These are phyloP conservation scores for Abelmoschus esculentus DNA, from an alignment of 345 rosid species.

Conservation along the genomic window DNA sequence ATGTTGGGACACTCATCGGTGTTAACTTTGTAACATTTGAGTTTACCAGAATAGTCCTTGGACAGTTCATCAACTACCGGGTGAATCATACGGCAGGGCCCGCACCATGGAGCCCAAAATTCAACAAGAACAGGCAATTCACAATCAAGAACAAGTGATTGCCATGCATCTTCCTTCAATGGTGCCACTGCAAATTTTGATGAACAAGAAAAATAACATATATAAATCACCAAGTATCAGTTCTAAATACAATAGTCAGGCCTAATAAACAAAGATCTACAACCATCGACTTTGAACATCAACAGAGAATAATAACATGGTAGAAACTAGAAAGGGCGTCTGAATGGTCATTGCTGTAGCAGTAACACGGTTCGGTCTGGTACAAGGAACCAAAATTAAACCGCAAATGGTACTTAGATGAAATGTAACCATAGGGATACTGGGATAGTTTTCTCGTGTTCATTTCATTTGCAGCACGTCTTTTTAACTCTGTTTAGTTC, in stretches of 20 bases:
- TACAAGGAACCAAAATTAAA: not conserved
- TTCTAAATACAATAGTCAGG: not conserved
- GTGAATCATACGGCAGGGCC: slow-evolving; percentile 70
- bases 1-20: slow-evolving; percentile 59
- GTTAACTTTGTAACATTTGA: slow-evolving; percentile 60
- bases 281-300: not conserved
- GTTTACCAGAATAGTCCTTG: slow-evolving; percentile 50
- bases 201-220: not conserved
- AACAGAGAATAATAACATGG: not conserved
- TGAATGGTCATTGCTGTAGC: no score
- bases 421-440: no score
- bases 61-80: slow-evolving; percentile 57
- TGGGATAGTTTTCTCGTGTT: no score
- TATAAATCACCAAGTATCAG: not conserved
- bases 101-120: slow-evolving; percentile 88
- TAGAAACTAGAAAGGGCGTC: no score
- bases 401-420: no score
- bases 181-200: slow-evolving; percentile 32
- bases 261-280: not conserved
- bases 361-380: no score
- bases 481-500: no score
- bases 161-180: slow-evolving; percentile 52
- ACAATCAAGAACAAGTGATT: slow-evolving; percentile 50
- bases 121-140: slow-evolving; percentile 54
- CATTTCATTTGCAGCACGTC: not conserved